phyloP scores from a whole-genome alignment of 1,284 basidiomycete genomes.

The Pyrrhoderma noxium region DNA sequence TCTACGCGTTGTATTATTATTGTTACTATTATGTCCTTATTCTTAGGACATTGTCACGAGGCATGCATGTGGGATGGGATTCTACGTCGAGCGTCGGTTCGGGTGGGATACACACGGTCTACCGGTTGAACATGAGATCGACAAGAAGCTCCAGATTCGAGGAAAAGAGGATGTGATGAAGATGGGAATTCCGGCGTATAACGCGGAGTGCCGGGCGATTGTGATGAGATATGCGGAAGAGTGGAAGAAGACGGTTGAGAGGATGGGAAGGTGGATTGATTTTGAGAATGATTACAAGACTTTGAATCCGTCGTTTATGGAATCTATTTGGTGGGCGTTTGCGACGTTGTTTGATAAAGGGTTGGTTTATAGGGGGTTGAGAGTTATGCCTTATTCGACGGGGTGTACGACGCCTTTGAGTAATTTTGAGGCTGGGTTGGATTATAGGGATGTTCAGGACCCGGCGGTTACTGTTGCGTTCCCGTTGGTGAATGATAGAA shows the following conservation, averaged over 20 bases:
- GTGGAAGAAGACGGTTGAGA: slow-evolving; percentile 92
- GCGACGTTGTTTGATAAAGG: slow-evolving; percentile 85
- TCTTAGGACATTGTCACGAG: slow-evolving; percentile 94
- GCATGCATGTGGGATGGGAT: slow-evolving; percentile 90
- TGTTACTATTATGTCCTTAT: too few relatives aligned
- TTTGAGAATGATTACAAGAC: slow-evolving; percentile 99
- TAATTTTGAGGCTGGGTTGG: slow-evolving; percentile 95
- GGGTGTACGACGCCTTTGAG: slow-evolving; percentile 95
- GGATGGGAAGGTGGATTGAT: slow-evolving; percentile 99
- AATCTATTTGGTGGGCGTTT: slow-evolving; percentile 99
- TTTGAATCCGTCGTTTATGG: slow-evolving; percentile 91
- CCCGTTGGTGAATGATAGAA: slow-evolving; percentile 87
- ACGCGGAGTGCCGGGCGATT: slow-evolving; percentile 92
- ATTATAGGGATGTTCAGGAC: slow-evolving; percentile 93
- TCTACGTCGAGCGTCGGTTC: slow-evolving; percentile 92
- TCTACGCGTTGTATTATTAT: too few relatives aligned
- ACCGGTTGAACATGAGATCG: slow-evolving; percentile 99
- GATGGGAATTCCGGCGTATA: slow-evolving; percentile 98
- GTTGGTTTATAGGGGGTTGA: slow-evolving; percentile 90
- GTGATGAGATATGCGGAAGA: slow-evolving; percentile 97
- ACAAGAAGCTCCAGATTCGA: slow-evolving; percentile 92
- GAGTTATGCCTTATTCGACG: slow-evolving; percentile 98
- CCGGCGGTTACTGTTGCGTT: slow-evolving; percentile 95
- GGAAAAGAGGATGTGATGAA: slow-evolving; percentile 90
- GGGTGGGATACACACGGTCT: slow-evolving; percentile 99